Percentiles rank a stretch among this genome's conserved stretches.
Conservation (phyloP, 176 grass and related monocot species). For the Phoenix roebelenii region DNA sequence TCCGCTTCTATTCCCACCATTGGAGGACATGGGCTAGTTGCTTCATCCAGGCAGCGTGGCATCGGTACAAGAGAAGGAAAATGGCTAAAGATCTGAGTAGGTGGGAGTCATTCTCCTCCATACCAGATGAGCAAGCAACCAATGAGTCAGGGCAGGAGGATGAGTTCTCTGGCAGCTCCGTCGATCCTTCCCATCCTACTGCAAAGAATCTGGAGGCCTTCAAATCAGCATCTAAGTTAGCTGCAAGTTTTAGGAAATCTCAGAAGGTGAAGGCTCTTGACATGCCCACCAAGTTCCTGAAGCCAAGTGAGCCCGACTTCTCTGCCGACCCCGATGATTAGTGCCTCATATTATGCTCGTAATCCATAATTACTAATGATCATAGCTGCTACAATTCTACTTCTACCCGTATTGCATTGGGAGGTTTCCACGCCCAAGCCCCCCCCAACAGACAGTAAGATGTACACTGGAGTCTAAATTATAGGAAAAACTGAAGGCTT, state of each 20-base stretch:
- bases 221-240: not conserved
- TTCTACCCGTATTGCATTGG: no score
- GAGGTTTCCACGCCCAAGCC: no score
- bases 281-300: not conserved
- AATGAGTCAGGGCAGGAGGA: not conserved
- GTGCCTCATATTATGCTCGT: no score
- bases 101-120: constrained; percentile 32
- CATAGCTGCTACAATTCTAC: no score
- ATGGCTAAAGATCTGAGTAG: constrained; percentile 7
- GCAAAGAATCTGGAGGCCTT: not conserved
- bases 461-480: no score
- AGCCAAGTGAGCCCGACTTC: constrained; percentile 28
- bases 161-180: not conserved
- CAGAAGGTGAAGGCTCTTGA: not conserved
- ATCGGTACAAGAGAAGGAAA: constrained; percentile 10
- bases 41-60: constrained; percentile 34
- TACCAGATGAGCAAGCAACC: constrained; percentile 7
- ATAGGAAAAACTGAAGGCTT: no score
- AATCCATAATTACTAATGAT: no score
- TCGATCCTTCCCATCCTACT: not conserved
- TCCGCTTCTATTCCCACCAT: constrained; percentile 31
- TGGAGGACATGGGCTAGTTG: constrained; percentile 41
- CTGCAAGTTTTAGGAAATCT: constrained; percentile 24
- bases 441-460: no score
- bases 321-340: not conserved